A percentile compares a stretch with the other conserved stretches of the same genome.
These are phyloP conservation scores for Arthrobotrys sphaeroides DNA, from an alignment of 2,329 filamentous ascomycete genomes.

Conservation along the genomic window DNA sequence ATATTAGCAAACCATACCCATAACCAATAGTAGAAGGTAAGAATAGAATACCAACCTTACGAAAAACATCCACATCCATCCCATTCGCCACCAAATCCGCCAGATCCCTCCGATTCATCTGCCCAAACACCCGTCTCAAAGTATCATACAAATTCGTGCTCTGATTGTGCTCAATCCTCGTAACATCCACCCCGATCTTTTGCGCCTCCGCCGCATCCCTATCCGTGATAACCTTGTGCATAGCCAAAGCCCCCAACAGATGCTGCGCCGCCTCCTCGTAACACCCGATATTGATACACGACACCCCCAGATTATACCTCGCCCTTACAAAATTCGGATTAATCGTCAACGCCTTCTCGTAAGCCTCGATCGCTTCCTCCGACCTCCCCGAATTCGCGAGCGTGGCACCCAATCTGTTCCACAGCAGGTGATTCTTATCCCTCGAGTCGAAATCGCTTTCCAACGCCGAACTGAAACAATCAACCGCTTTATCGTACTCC, in stretches of 20 bases:
- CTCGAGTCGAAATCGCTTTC: slow-evolving; percentile 86
- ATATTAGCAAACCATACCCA: background rate
- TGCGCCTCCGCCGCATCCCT: slow-evolving; percentile 67
- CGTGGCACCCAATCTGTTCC: slow-evolving; percentile 96
- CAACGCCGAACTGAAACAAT: slow-evolving; percentile 94
- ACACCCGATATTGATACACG: slow-evolving; percentile 96
- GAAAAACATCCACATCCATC: slow-evolving; percentile 89
- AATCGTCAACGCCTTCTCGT: slow-evolving; percentile 88
- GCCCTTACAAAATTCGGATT: slow-evolving; percentile 97
- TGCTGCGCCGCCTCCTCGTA: slow-evolving; percentile 92
- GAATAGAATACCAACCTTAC: slow-evolving; percentile 65
- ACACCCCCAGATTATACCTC: slow-evolving; percentile 94
- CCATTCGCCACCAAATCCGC: slow-evolving; percentile 86
- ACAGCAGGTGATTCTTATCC: slow-evolving; percentile 89
- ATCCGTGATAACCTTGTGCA: slow-evolving; percentile 94
- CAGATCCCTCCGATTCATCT: slow-evolving; percentile 90
- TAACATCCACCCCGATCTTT: slow-evolving; percentile 63
- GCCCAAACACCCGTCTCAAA: slow-evolving; percentile 88
- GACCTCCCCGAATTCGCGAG: slow-evolving; percentile 92
- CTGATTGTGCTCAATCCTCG: slow-evolving; percentile 90
- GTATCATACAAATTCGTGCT: slow-evolving; percentile 98
- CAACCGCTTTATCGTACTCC: slow-evolving; percentile 97
- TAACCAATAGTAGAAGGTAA: background rate
- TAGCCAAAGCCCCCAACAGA: slow-evolving; percentile 86
- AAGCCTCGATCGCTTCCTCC: slow-evolving; percentile 96